phyloP scores from a whole-genome alignment of 1,284 basidiomycete genomes.

The Cerrena zonata region DNA sequence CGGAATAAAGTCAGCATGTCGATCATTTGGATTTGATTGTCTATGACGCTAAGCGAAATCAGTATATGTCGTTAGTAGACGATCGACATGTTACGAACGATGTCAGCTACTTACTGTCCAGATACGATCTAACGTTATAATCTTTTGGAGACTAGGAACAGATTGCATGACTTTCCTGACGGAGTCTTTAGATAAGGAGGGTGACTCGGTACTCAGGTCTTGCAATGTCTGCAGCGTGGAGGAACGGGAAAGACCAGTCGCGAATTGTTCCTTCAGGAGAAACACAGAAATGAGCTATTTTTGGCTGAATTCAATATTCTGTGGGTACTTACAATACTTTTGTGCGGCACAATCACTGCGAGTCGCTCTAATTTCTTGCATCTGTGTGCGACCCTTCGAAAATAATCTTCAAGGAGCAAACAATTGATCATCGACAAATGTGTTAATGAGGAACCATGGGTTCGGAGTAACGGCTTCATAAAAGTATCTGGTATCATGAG shows the following conservation, averaged over 20 bases:
- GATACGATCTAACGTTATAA: slow-evolving; percentile 48
- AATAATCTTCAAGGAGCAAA: slow-evolving; percentile 35
- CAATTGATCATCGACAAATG: slow-evolving; percentile 47
- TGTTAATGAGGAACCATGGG: slow-evolving; percentile 39
- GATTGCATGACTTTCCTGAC: slow-evolving; percentile 39
- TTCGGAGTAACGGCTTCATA: slow-evolving; percentile 38
- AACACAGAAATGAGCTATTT: not conserved
- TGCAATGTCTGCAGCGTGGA: slow-evolving; percentile 41
- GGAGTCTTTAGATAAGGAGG: slow-evolving; percentile 39
- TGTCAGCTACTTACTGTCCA: slow-evolving; percentile 46
- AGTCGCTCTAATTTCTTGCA: slow-evolving; percentile 47
- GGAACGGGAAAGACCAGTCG: slow-evolving; percentile 33
- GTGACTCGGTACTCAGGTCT: slow-evolving; percentile 38
- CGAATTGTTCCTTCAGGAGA: slow-evolving; percentile 14
- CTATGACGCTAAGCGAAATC: slow-evolving; percentile 8
- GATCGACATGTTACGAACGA: not conserved
- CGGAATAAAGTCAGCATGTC: no score
- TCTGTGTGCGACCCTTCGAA: slow-evolving; percentile 32
- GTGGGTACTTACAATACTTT: slow-evolving; percentile 40
- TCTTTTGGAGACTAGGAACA: slow-evolving; percentile 37
- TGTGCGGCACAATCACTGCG: slow-evolving; percentile 43
- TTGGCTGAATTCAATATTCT: not conserved
- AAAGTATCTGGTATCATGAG: slow-evolving; percentile 19
- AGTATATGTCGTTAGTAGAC: not conserved
- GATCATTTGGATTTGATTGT: slow-evolving; percentile 13